Percentiles rank a stretch among this genome's conserved stretches.
phyloP scores from a whole-genome alignment of 2,329 filamentous ascomycete species.

The Fusarium tuaranense region DNA sequence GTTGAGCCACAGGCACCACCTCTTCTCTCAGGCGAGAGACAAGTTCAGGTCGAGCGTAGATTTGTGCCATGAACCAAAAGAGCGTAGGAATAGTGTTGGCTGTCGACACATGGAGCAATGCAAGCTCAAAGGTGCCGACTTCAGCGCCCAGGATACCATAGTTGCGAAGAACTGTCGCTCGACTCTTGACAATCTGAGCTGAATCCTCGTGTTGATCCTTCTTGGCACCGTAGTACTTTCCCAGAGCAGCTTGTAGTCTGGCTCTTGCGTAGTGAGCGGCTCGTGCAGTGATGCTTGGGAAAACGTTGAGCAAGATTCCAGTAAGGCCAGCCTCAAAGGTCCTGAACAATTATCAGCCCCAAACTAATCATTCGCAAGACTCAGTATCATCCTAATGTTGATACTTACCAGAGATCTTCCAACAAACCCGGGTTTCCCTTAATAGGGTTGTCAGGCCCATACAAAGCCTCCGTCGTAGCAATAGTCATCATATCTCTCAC shows the following conservation, averaged over 20 bases:
- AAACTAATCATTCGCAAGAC: accelerated
- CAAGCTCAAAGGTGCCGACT: constrained; percentile 40
- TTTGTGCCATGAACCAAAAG: constrained; percentile 52
- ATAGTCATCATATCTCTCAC: constrained; percentile 46
- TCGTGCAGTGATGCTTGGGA: constrained; percentile 23
- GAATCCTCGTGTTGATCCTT: constrained; percentile 17
- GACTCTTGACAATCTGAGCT: constrained; percentile 46
- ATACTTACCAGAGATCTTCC: constrained; percentile 20
- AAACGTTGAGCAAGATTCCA: constrained; percentile 17
- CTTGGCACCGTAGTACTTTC: constrained; percentile 17
- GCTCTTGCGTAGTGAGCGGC: constrained; percentile 16
- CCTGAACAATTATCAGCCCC: neutral
- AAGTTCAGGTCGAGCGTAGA: constrained; percentile 46
- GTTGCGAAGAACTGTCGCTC: constrained; percentile 3
- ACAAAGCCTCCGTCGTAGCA: constrained; percentile 26
- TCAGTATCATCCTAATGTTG: too few species aligned
- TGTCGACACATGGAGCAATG: constrained; percentile 47
- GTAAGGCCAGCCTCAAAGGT: constrained; percentile 17
- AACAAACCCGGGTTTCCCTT: neutral
- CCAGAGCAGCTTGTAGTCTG: constrained; percentile 14
- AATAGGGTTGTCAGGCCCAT: constrained; percentile 27
- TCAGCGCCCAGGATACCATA: constrained; percentile 8
- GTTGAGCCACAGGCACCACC: constrained; percentile 26
- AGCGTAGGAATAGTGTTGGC: constrained; percentile 54
- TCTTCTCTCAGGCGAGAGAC: constrained; percentile 48